A percentile compares a stretch with the other conserved stretches of the same genome.
Conservation (phyloP, 208 protist species). For the Crithidia bombi region DNA sequence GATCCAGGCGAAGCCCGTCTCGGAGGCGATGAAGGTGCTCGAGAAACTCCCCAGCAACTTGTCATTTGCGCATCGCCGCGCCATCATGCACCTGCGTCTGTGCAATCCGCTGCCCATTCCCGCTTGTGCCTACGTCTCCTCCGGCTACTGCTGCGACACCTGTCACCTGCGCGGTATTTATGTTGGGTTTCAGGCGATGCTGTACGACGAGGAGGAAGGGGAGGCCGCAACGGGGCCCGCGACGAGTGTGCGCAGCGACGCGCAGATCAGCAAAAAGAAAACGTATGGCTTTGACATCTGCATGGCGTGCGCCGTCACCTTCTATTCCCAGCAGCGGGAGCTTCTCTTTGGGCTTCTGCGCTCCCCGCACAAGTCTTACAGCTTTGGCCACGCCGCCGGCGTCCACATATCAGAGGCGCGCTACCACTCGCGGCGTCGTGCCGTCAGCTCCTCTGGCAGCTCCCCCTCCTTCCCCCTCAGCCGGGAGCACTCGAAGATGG, state of each 20-base stretch:
- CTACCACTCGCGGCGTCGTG: constrained; percentile 8
- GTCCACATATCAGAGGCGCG: constrained; percentile 35
- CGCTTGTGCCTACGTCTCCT: constrained; percentile 34
- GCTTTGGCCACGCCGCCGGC: constrained; percentile 37
- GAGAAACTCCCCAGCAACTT: constrained; percentile 39
- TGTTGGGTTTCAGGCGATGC: constrained; percentile 58
- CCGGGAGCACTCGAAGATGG: constrained; percentile 2
- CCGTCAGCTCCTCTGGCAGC: constrained; percentile 1
- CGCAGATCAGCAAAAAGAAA: constrained; percentile 34
- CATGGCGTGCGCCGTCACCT: constrained; percentile 64
- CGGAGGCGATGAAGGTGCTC: constrained; percentile 29
- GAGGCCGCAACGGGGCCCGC: not conserved
- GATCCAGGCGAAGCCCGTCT: constrained; percentile 32
- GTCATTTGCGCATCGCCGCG: constrained; percentile 50
- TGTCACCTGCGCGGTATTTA: constrained; percentile 46
- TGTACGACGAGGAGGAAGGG: constrained; percentile 53
- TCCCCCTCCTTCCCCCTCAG: constrained; percentile 3
- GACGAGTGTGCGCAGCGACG: constrained; percentile 44
- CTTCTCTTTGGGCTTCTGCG: constrained; percentile 26
- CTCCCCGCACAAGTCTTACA: constrained; percentile 32
- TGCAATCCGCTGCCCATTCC: constrained; percentile 61
- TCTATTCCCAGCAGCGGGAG: constrained; percentile 40
- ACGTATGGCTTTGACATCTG: constrained; percentile 73
- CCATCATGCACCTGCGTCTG: constrained; percentile 50
- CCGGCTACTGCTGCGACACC: constrained; percentile 59